Evolutionary conservation across 176 grass and related monocot genomes (phyloP), one percentile per base, ranked within the genome.

Genomic region (Panicum miliaceum): DNA sequence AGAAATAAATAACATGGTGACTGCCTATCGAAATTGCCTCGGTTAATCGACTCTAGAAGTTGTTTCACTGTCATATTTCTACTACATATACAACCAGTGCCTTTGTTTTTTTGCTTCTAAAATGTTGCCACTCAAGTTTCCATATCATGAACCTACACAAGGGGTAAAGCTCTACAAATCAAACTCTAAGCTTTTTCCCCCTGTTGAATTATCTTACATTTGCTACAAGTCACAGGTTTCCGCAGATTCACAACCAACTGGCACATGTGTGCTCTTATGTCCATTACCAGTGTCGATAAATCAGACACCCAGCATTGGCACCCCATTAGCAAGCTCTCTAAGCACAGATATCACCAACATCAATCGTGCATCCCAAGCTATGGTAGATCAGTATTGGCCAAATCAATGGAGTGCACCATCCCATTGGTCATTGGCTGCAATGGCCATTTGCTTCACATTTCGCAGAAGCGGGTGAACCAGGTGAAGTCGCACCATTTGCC

Each of bases 41-140:
- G 19, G 59, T 84, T 71, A 73, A 91, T 91, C 71, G 72, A 89
- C 46, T 80, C 83, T 84, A 65, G 22, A 71, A 89, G 56, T 51
- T 76, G 72, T 71, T 79, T 62, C 54, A 73, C 89, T 23, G 56
- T 54, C 69, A 27, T 65, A 79, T 89, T 84, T 64, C 73, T 87
- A 66, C 67, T 25, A 78, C 85, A 89, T 91, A 80, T 87, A 89
- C 86, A 94, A 83, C 66, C 79, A 58, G 81, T 46, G 73, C 15
- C 83, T 82, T 42, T 37, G 18, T 68, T 54, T 61, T 67, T 58
- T 54, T 37, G 54, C 48, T 82, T 82, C 84, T 83, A 90, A 68
- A 29, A 78, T 41, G n/a, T 15, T 23, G 64, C 83, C 47, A 37
- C 78, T 71, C 4, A 71, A 40, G 12, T 64, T 41, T 57, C 37